Evolutionary conservation across 164 flowering plant species (phyloP).

Genomic region (Piper betle): DNA sequence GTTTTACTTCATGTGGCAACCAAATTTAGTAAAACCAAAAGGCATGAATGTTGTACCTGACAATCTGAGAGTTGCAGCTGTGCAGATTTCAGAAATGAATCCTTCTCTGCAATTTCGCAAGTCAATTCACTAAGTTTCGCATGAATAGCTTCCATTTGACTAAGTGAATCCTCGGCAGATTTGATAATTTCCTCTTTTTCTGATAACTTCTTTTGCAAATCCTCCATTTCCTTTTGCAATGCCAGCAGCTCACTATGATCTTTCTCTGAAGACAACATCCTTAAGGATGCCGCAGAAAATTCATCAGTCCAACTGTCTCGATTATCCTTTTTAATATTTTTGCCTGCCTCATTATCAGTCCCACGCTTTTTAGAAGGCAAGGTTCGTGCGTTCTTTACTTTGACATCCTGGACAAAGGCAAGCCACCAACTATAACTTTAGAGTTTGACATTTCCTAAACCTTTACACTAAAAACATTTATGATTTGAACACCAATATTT

Average conservation of each 20-base stretch:
- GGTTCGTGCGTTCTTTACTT: conserved; percentile 49
- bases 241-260: conserved; percentile 51
- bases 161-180: conserved; percentile 36
- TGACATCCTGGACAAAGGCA: conserved; percentile 25
- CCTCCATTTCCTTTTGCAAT: conserved; percentile 58
- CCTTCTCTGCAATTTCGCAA: conserved; percentile 48
- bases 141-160: conserved; percentile 31
- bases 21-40: too few species aligned
- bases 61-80: conserved; percentile 70
- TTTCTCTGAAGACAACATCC: conserved; percentile 33
- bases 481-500: too few species aligned
- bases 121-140: conserved; percentile 41
- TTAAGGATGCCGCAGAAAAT: conserved; percentile 38
- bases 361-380: conserved; percentile 33
- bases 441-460: too few species aligned
- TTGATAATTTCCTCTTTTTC: conserved; percentile 79
- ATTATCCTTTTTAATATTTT: conserved; percentile 8
- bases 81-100: conserved; percentile 45
- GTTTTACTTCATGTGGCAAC: not conserved
- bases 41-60: conserved; percentile 34
- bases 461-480: too few species aligned
- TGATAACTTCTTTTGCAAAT: conserved; percentile 45
- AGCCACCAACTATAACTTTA: not conserved
- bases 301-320: conserved; percentile 31
- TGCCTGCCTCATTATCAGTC: conserved; percentile 37